Percentiles rank a stretch among this genome's conserved stretches.
Evolutionary conservation across 306 rosid species (phyloP).

Genomic region (Arachis hypogaea): DNA sequence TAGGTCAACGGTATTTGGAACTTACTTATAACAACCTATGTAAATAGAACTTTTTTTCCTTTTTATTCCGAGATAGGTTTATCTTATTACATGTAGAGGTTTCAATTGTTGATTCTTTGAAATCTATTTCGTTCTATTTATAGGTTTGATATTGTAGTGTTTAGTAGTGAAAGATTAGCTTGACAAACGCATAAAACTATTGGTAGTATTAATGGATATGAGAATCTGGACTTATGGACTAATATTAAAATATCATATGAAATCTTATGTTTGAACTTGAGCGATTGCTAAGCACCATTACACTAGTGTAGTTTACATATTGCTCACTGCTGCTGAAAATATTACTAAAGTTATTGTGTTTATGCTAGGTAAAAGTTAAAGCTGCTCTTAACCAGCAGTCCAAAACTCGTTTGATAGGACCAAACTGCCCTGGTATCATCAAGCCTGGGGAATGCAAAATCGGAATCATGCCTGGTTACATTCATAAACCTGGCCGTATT

Average conservation of each 20-base stretch:
- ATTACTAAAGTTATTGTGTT: conserved; percentile 35
- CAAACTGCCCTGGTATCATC: conserved; percentile 99
- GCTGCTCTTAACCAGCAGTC: conserved; percentile 90
- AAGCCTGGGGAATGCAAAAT: conserved; percentile 99
- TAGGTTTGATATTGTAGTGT: conserved; percentile 8
- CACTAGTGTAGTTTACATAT: conserved; percentile 6
- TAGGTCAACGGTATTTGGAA: not conserved
- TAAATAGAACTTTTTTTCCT: not conserved
- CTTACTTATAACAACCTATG: not conserved
- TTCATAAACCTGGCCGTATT: conserved; percentile 94
- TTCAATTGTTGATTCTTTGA: conserved; percentile 9
- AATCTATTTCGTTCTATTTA: conserved; percentile 4
- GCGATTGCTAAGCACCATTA: not conserved
- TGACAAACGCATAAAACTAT: not conserved
- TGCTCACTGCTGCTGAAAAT: conserved; percentile 11
- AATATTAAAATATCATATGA: not conserved
- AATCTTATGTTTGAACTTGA: conserved; percentile 13
- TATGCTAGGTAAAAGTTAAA: conserved; percentile 83
- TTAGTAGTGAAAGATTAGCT: conserved; percentile 13
- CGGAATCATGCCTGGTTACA: conserved; percentile 99
- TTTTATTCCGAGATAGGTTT: conserved; percentile 3
- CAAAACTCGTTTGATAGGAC: conserved; percentile 92
- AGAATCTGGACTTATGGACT: not conserved
- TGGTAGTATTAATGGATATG: too few relatives aligned
- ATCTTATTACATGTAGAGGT: conserved; percentile 6